phyloP scores from a whole-genome alignment of 2,329 filamentous ascomycete species.

The Coniochaeta hoffmannii region DNA sequence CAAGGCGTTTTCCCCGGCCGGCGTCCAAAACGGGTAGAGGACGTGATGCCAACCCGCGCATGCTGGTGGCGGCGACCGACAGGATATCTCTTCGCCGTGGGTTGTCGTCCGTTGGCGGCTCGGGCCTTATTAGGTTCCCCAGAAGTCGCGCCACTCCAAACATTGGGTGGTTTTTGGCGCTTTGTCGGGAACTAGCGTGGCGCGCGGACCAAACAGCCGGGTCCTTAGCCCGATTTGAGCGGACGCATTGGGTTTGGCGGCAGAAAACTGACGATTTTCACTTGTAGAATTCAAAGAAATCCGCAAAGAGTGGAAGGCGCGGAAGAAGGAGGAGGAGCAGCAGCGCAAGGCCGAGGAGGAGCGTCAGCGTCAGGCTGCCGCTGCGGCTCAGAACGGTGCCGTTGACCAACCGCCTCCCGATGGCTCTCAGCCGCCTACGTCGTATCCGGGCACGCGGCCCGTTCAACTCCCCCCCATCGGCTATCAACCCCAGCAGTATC shows the following conservation, averaged over 20 bases:
- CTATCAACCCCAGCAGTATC: slow-evolving; percentile 62
- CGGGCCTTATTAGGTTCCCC: not conserved
- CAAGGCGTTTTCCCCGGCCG: not conserved
- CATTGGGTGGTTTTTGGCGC: not conserved
- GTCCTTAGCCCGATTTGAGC: not conserved
- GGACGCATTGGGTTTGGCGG: not conserved
- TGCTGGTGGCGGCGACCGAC: not conserved
- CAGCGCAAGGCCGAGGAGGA: slow-evolving; percentile 87
- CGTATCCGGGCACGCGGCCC: slow-evolving; percentile 47
- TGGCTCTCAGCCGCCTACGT: slow-evolving; percentile 47
- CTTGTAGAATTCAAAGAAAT: slow-evolving; percentile 93
- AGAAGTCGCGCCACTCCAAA: not conserved
- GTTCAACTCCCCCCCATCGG: slow-evolving; percentile 69
- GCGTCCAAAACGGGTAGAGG: not conserved
- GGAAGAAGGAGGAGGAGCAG: slow-evolving; percentile 97
- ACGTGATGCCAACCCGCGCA: not conserved
- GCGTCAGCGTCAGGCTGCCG: slow-evolving; percentile 50
- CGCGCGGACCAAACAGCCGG: not conserved
- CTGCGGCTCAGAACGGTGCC: slow-evolving; percentile 38
- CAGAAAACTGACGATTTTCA: not conserved
- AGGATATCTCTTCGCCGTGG: not conserved
- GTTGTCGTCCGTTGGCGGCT: not conserved
- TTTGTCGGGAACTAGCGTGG: not conserved
- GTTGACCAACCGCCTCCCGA: slow-evolving; percentile 40
- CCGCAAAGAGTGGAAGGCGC: slow-evolving; percentile 96